Evolutionary conservation across 225 moss, liverwort and hornwort genomes (phyloP).

Genomic region (Sphagnum tenellum): DNA sequence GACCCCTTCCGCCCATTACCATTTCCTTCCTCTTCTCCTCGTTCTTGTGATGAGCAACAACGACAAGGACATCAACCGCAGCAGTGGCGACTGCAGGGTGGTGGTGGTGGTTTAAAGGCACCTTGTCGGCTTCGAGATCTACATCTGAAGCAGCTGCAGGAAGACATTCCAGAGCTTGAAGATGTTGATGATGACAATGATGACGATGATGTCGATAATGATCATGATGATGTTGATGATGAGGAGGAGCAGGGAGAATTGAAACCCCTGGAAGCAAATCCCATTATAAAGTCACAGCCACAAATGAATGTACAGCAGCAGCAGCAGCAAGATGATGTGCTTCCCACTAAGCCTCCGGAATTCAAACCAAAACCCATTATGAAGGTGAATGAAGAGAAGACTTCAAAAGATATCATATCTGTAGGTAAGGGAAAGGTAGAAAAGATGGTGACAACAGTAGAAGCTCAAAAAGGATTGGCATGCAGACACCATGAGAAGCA

Average conservation of each 20-base stretch:
- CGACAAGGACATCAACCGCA: no score
- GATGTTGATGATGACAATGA: slow-evolving; percentile 27
- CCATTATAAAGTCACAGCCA: neutral
- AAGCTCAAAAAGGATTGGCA: slow-evolving; percentile 24
- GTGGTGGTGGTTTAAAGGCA: no score
- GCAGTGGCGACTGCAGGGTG: neutral
- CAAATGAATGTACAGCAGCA: neutral
- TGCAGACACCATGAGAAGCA: slow-evolving; percentile 17
- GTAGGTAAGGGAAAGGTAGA: slow-evolving; percentile 20
- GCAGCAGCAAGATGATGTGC: neutral
- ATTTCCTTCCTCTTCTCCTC: slow-evolving; percentile 13
- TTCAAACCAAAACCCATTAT: neutral
- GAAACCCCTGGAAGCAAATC: slow-evolving; percentile 7
- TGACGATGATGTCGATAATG: neutral
- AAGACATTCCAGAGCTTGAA: slow-evolving; percentile 35
- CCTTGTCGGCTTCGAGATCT: slow-evolving; percentile 4
- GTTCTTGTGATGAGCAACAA: no score
- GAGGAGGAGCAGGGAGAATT: slow-evolving; percentile 25
- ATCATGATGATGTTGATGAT: slow-evolving; percentile 11
- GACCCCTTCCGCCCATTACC: slow-evolving; percentile 55
- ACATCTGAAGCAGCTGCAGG: slow-evolving; percentile 14
- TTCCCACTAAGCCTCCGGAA: slow-evolving; percentile 5
- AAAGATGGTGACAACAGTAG: slow-evolving; percentile 13
- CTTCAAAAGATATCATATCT: slow-evolving; percentile 15
- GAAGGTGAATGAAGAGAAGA: slow-evolving; percentile 19